Conservation (phyloP, 257 asterid genomes). For the Solanum ossicruentum region DNA sequence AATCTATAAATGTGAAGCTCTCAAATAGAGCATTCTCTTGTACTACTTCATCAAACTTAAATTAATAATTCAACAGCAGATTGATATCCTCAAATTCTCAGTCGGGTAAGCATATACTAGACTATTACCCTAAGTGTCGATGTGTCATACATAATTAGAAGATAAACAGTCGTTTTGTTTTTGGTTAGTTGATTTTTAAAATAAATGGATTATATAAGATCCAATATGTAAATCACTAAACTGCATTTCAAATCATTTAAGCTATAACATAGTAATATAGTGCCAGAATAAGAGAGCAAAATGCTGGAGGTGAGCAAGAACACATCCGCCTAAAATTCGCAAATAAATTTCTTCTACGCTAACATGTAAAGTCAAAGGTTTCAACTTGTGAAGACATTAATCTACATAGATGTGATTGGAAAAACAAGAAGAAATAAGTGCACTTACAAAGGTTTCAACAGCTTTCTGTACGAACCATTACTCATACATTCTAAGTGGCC, state of each 20-base stretch:
- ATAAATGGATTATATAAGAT: background rate
- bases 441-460: background rate
- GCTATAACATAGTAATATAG: background rate
- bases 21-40: background rate
- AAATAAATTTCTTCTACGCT: background rate
- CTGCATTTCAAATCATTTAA: background rate
- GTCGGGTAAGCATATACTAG: background rate
- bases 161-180: background rate
- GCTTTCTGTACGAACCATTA: background rate
- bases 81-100: background rate
- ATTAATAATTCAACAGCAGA: background rate
- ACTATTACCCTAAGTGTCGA: background rate
- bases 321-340: background rate
- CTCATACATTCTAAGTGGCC: slow-evolving; percentile 15
- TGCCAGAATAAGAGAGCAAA: background rate
- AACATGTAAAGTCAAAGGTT: background rate
- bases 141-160: background rate
- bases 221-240: background rate
- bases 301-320: background rate
- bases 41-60: background rate
- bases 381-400: background rate
- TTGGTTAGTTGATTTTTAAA: background rate
- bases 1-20: background rate
- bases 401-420: background rate
- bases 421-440: background rate